A percentile compares a stretch with the other conserved stretches of the same genome.
These are phyloP conservation scores for Pyrenophora teres DNA, from an alignment of 2,329 filamentous ascomycete genomes.

Conservation along the genomic window DNA sequence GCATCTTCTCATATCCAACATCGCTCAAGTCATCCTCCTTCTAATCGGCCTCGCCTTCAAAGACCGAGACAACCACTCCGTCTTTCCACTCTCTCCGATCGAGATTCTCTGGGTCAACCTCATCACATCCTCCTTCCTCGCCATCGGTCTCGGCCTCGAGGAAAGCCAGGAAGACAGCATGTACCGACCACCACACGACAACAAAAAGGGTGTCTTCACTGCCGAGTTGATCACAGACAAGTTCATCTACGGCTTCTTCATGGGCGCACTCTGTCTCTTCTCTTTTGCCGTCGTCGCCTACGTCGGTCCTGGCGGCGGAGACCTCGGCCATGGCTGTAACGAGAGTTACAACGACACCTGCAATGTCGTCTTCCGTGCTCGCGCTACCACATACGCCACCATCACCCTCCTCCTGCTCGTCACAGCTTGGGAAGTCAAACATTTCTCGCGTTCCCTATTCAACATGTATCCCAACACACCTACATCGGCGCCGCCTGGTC, in stretches of 20 bases:
- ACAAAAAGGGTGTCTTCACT: constrained; percentile 52
- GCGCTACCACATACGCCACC: constrained; percentile 52
- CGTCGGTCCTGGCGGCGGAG: constrained; percentile 48
- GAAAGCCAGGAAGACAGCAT: constrained; percentile 54
- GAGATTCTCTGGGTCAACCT: constrained; percentile 57
- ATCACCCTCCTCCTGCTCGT: constrained; percentile 53
- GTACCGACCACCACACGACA: constrained; percentile 52
- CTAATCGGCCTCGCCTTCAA: constrained; percentile 55
- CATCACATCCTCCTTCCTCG: constrained; percentile 54
- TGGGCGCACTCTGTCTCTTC: constrained; percentile 52
- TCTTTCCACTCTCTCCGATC: constrained; percentile 54
- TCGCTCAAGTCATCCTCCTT: constrained; percentile 54
- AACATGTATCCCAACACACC: constrained; percentile 50
- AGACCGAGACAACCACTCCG: constrained; percentile 49
- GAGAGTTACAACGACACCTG: constrained; percentile 51
- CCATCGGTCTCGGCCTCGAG: constrained; percentile 54
- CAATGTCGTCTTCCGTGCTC: constrained; percentile 51
- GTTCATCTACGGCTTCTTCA: constrained; percentile 55
- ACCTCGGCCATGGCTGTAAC: constrained; percentile 53
- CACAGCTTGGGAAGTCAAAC: constrained; percentile 56
- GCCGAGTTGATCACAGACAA: constrained; percentile 54
- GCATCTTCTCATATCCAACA: constrained; percentile 55
- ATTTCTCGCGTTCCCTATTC: constrained; percentile 52
- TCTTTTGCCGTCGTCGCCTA: constrained; percentile 54
- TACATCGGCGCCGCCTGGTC: constrained; percentile 22